These are phyloP conservation scores for Stephania cephalantha DNA, from an alignment of 164 flowering plant genomes.

Conservation along the genomic window DNA sequence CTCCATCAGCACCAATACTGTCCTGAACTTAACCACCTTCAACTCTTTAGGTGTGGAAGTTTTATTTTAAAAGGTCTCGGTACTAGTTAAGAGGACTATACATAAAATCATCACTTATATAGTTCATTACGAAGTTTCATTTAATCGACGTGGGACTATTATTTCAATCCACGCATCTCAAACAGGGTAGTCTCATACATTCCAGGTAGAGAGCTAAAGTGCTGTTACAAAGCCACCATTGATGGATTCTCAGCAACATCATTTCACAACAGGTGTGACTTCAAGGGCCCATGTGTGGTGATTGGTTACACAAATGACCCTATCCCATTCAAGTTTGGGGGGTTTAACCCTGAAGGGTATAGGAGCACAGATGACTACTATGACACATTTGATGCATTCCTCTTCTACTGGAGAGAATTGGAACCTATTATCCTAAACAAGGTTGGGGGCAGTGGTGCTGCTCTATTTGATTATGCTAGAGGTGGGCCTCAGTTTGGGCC, in stretches of 20 bases:
- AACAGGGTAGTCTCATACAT: background rate
- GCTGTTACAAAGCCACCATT: constrained; percentile 74
- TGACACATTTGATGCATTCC: constrained; percentile 82
- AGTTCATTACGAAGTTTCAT: too few relatives aligned
- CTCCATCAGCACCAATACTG: too few relatives aligned
- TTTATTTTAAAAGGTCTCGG: too few relatives aligned
- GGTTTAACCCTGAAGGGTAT: constrained; percentile 87
- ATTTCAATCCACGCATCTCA: too few relatives aligned
- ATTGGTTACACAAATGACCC: constrained; percentile 56
- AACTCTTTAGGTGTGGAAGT: too few relatives aligned
- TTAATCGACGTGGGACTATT: too few relatives aligned
- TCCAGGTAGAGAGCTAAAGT: constrained; percentile 76
- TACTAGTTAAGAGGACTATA: too few relatives aligned
- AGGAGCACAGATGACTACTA: constrained; percentile 86
- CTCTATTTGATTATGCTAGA: constrained; percentile 87
- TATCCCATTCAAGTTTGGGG: constrained; percentile 82
- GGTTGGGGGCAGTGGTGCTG: constrained; percentile 95
- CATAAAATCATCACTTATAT: too few relatives aligned
- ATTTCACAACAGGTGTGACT: constrained; percentile 67
- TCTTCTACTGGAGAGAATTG: constrained; percentile 67
- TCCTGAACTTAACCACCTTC: too few relatives aligned
- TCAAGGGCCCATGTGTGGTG: constrained; percentile 89
- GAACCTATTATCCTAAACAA: constrained; percentile 58
- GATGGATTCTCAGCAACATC: constrained; percentile 80
- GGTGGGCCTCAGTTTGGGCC: constrained; percentile 95